Percentiles rank a stretch among this genome's conserved stretches.
phyloP scores from a whole-genome alignment of 345 rosid genomes.

The Ailanthus altissimus region DNA sequence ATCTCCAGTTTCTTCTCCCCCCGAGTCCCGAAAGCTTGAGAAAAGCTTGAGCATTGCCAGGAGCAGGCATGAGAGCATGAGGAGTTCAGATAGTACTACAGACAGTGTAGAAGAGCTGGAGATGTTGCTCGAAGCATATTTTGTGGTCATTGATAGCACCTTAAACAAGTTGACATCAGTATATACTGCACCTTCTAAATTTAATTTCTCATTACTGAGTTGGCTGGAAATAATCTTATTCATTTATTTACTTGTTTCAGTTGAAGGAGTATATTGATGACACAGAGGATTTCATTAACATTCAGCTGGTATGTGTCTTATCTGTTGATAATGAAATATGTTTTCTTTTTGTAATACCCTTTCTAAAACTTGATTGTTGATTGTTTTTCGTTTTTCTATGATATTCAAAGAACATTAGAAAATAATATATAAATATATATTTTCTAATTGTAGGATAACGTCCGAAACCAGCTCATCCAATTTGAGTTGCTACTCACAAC shows the following conservation, averaged over 20 bases:
- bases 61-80: slow-evolving; percentile 90
- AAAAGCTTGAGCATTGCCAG: slow-evolving; percentile 86
- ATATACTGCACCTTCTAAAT: slow-evolving; percentile 14
- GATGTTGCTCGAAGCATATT: slow-evolving; percentile 99
- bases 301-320: slow-evolving; percentile 67
- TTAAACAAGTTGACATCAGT: slow-evolving; percentile 97
- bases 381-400: not conserved
- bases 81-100: slow-evolving; percentile 70
- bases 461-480: slow-evolving; percentile 94
- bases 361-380: not conserved
- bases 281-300: slow-evolving; percentile 96
- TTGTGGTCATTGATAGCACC: slow-evolving; percentile 95
- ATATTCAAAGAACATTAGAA: not conserved
- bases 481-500: slow-evolving; percentile 93
- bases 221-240: not conserved
- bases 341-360: not conserved
- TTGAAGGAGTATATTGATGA: slow-evolving; percentile 97
- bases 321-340: not conserved
- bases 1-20: slow-evolving; percentile 92
- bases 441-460: slow-evolving; percentile 69
- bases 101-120: slow-evolving; percentile 92
- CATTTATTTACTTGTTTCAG: slow-evolving; percentile 43
- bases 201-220: slow-evolving; percentile 1
- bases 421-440: not conserved
- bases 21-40: slow-evolving; percentile 76